phyloP scores from a whole-genome alignment of 768 basidiomycete species.

The Aureoboletus auriporus region DNA sequence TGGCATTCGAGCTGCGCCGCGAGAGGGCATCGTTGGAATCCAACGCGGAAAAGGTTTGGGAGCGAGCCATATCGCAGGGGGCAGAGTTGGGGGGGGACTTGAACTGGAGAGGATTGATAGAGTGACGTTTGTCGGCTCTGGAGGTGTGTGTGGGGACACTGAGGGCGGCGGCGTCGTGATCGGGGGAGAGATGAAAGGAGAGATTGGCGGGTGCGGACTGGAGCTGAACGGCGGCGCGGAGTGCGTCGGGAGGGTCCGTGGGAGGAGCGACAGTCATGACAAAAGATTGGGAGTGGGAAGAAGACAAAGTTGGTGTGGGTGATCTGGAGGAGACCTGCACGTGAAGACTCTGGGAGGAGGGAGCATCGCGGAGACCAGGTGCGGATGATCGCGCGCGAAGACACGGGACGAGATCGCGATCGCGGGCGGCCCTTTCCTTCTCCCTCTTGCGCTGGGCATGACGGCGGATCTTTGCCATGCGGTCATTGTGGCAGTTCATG shows the following conservation, averaged over 20 bases:
- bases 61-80: slow-evolving; percentile 28
- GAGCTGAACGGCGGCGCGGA: not conserved
- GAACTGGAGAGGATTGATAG: slow-evolving; percentile 50
- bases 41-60: slow-evolving; percentile 28
- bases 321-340: slow-evolving; percentile 9
- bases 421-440: slow-evolving; percentile 41
- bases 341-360: slow-evolving; percentile 20
- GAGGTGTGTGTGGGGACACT: slow-evolving; percentile 28
- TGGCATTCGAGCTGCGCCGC: slow-evolving; percentile 21
- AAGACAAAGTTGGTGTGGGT: not conserved
- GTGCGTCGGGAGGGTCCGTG: slow-evolving; percentile 6
- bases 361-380: slow-evolving; percentile 21
- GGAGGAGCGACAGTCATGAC: slow-evolving; percentile 44
- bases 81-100: slow-evolving; percentile 12
- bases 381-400: slow-evolving; percentile 21
- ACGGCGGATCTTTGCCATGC: slow-evolving; percentile 87
- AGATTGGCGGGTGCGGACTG: slow-evolving; percentile 18
- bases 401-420: slow-evolving; percentile 19
- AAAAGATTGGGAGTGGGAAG: slow-evolving; percentile 31
- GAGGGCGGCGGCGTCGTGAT: slow-evolving; percentile 10
- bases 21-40: slow-evolving; percentile 16
- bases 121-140: slow-evolving; percentile 45
- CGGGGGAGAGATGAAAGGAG: slow-evolving; percentile 16
- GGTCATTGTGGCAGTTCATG: slow-evolving; percentile 97
- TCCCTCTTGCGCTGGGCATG: slow-evolving; percentile 88